phyloP scores from a whole-genome alignment of 176 grass and related monocot genomes.

The Rhipidocladum racemiflorum region DNA sequence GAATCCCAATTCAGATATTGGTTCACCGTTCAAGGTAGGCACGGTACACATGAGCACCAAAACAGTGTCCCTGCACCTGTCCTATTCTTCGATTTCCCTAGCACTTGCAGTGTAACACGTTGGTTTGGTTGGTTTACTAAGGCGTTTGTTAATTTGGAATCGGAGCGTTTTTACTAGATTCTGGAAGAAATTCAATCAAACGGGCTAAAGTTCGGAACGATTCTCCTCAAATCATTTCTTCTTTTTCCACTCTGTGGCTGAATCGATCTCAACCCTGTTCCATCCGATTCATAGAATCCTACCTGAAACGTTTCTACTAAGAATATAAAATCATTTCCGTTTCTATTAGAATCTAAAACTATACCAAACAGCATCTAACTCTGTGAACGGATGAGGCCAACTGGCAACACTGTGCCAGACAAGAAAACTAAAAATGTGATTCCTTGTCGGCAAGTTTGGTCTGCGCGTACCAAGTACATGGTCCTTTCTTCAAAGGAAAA shows the following conservation, averaged over 20 bases:
- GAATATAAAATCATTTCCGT: no score
- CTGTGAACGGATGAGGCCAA: not conserved
- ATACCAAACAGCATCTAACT: no score
- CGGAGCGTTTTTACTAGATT: no score
- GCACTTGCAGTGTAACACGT: not conserved
- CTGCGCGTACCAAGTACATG: not conserved
- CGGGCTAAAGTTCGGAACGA: no score
- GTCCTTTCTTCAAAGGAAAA: not conserved
- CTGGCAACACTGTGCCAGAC: not conserved
- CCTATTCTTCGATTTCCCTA: not conserved
- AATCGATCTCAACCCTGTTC: no score
- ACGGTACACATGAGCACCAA: not conserved
- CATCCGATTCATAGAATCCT: no score
- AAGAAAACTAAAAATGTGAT: not conserved
- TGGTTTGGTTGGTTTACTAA: not conserved
- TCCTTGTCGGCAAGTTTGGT: not conserved
- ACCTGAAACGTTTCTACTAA: no score
- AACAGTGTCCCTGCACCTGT: not conserved
- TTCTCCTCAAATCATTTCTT: no score
- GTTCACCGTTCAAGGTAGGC: not conserved
- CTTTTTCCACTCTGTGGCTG: no score
- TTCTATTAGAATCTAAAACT: no score
- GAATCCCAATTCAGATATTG: not conserved
- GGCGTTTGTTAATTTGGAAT: no score
- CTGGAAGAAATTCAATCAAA: no score